Conservation (phyloP, 2,329 filamentous ascomycete species). For the Epichloe festucae region DNA sequence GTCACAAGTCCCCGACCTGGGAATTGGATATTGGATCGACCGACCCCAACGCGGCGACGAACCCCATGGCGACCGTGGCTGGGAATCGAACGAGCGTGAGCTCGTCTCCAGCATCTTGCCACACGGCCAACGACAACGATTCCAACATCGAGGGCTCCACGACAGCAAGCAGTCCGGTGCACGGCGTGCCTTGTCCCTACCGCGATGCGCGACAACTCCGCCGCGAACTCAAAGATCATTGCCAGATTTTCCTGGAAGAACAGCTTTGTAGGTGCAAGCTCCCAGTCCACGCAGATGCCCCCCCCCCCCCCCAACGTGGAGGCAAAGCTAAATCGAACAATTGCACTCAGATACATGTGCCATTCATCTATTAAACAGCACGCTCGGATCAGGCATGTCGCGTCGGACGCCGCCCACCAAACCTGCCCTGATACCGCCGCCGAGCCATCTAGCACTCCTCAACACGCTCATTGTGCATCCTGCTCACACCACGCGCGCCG, state of each 20-base stretch:
- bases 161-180: slow-evolving; percentile 22
- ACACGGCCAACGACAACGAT: slow-evolving; percentile 19
- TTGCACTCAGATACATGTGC: slow-evolving; percentile 25
- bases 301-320: background rate
- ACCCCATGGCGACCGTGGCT: slow-evolving; percentile 4
- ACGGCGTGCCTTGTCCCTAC: slow-evolving; percentile 27
- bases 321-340: background rate
- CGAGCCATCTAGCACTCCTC: slow-evolving; percentile 64
- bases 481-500: slow-evolving; percentile 58
- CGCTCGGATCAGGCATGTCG: slow-evolving; percentile 41
- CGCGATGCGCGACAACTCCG: slow-evolving; percentile 43
- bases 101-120: slow-evolving; percentile 23
- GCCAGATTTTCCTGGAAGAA: slow-evolving; percentile 64
- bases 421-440: slow-evolving; percentile 51
- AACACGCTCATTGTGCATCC: slow-evolving; percentile 76
- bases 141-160: slow-evolving; percentile 19
- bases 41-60: background rate
- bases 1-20: background rate
- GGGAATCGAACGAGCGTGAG: slow-evolving; percentile 10
- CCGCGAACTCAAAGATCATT: slow-evolving; percentile 51
- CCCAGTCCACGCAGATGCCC: background rate
- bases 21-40: background rate
- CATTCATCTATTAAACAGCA: slow-evolving; percentile 49
- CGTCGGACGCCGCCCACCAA: slow-evolving; percentile 14
- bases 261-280: slow-evolving; percentile 41